These are phyloP conservation scores for Pistacia atlantica DNA, from an alignment of 345 rosid species.

Conservation along the genomic window DNA sequence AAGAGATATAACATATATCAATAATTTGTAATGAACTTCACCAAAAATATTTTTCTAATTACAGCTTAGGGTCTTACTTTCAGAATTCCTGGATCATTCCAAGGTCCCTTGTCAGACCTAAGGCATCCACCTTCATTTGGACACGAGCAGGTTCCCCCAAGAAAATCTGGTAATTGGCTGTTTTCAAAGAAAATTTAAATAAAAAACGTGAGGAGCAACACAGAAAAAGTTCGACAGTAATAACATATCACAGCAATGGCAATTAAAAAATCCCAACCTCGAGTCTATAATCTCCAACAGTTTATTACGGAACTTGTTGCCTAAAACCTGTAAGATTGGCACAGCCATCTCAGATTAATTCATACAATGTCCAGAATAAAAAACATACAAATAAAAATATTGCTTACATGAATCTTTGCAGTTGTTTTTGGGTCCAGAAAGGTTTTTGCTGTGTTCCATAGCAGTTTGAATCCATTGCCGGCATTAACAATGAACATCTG, in stretches of 20 bases:
- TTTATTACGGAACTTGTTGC: slow-evolving; percentile 69
- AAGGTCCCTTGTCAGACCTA: slow-evolving; percentile 84
- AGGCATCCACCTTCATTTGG: slow-evolving; percentile 81
- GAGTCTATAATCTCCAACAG: slow-evolving; percentile 81
- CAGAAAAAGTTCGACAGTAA: slow-evolving; percentile 5
- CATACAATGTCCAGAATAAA: slow-evolving; percentile 15
- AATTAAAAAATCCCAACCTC: slow-evolving; percentile 48
- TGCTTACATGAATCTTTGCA: slow-evolving; percentile 77
- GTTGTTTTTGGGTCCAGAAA: slow-evolving; percentile 95
- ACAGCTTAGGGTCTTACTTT: slow-evolving; percentile 53
- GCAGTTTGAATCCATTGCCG: slow-evolving; percentile 80
- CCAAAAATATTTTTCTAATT: slow-evolving; percentile 6
- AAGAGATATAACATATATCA: no score
- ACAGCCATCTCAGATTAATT: slow-evolving; percentile 26
- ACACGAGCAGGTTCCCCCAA: slow-evolving; percentile 90
- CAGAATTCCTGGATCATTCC: slow-evolving; percentile 86
- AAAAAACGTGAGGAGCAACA: slow-evolving; percentile 9
- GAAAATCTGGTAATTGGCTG: slow-evolving; percentile 97
- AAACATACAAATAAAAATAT: background rate
- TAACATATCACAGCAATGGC: background rate
- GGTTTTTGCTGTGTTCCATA: slow-evolving; percentile 85
- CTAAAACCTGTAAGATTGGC: slow-evolving; percentile 66
- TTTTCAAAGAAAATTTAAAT: slow-evolving; percentile 20
- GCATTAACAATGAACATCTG: slow-evolving; percentile 93
- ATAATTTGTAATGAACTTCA: background rate